Percentiles rank a stretch among this genome's conserved stretches.
Conservation (phyloP, 192 early-diverging fungal species). For the Linnemannia schmuckeri region DNA sequence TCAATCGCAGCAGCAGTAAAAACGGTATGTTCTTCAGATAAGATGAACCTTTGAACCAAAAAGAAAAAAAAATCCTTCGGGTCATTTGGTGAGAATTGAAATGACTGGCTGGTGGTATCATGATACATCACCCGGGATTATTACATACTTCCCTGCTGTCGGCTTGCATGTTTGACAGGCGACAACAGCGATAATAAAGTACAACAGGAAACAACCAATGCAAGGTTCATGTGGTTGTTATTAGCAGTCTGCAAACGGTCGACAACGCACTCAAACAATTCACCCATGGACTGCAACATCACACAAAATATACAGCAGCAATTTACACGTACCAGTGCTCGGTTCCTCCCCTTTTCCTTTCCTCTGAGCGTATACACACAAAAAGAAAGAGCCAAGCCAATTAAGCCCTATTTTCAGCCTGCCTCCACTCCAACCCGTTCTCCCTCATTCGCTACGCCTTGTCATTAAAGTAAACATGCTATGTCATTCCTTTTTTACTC, state of each 20-base stretch:
- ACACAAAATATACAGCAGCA: too few species aligned
- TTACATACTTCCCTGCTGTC: not conserved
- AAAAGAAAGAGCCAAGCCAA: not conserved
- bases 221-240: not conserved
- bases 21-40: not conserved
- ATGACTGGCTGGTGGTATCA: not conserved
- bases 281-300: not conserved
- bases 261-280: not conserved
- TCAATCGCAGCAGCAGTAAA: not conserved
- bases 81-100: not conserved
- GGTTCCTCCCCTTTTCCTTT: not conserved
- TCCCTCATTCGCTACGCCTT: not conserved
- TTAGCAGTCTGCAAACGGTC: not conserved
- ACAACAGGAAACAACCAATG: not conserved
- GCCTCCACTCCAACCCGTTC: not conserved
- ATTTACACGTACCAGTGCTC: not conserved
- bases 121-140: not conserved
- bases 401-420: not conserved
- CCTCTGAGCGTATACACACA: not conserved
- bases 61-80: not conserved
- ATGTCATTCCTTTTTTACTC: not conserved
- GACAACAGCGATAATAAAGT: not conserved
- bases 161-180: not conserved
- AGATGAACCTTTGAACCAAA: not conserved
- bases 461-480: not conserved